These are phyloP conservation scores for Gossypium anomalum DNA, from an alignment of 345 rosid species.

Conservation along the genomic window DNA sequence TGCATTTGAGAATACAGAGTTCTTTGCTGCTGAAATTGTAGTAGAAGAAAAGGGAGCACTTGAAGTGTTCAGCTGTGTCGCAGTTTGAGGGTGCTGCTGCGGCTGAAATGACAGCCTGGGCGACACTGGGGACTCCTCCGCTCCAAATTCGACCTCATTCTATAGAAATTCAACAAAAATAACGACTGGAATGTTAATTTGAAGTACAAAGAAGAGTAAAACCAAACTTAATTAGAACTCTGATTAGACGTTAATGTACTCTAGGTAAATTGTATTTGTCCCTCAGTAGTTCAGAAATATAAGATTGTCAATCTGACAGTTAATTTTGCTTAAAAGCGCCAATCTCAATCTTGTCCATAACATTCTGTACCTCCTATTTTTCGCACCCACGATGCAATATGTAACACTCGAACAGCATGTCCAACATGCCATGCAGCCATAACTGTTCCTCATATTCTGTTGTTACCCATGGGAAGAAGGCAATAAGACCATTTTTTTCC, in stretches of 20 bases:
- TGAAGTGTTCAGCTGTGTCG: constrained; percentile 18
- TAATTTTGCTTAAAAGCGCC: neutral
- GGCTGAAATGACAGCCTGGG: constrained; percentile 39
- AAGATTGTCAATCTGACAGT: too few relatives aligned
- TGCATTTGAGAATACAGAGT: constrained; percentile 44
- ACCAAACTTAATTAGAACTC: neutral
- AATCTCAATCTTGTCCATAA: neutral
- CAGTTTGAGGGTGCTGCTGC: constrained; percentile 36
- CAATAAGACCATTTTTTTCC: too few relatives aligned
- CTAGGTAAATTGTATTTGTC: neutral
- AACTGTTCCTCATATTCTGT: neutral
- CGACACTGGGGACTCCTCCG: constrained; percentile 53
- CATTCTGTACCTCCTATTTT: neutral
- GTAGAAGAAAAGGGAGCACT: constrained; percentile 34
- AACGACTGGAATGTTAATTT: neutral
- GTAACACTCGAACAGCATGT: neutral
- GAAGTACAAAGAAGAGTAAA: neutral
- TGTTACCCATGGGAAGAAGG: too few relatives aligned
- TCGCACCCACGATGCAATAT: too few relatives aligned
- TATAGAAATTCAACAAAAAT: constrained; percentile 46
- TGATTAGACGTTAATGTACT: neutral
- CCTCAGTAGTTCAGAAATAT: neutral
- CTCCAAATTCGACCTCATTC: constrained; percentile 73
- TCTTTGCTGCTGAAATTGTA: constrained; percentile 31
- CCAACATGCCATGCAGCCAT: neutral